These are phyloP conservation scores for Schwanniomyces etchellsii DNA, from an alignment of 1,139 yeast species.

Conservation along the genomic window DNA sequence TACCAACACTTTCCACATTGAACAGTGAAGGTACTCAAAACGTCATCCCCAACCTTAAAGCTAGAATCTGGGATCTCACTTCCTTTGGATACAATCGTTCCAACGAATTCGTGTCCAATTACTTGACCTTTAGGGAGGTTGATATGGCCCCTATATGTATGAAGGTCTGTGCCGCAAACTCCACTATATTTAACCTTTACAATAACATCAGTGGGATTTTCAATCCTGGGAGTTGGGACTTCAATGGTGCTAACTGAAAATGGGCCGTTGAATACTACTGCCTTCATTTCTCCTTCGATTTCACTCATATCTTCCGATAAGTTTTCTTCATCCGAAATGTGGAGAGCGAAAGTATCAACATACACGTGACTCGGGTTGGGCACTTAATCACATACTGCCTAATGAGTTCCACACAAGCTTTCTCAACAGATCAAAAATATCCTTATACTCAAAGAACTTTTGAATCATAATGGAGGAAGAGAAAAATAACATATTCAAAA, in stretches of 20 bases:
- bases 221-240: slow-evolving; percentile 40
- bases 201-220: slow-evolving; percentile 41
- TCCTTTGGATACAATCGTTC: slow-evolving; percentile 37
- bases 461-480: not conserved
- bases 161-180: slow-evolving; percentile 59
- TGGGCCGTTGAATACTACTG: slow-evolving; percentile 52
- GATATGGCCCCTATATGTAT: slow-evolving; percentile 54
- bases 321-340: too few species aligned
- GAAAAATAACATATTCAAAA: not conserved
- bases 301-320: too few species aligned
- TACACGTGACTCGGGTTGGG: too few species aligned
- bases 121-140: slow-evolving; percentile 35
- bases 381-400: too few species aligned
- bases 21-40: slow-evolving; percentile 46
- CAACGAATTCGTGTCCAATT: slow-evolving; percentile 49
- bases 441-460: too few species aligned
- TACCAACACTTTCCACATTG: slow-evolving; percentile 56
- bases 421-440: too few species aligned
- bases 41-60: slow-evolving; percentile 39
- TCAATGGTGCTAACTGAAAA: slow-evolving; percentile 35
- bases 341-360: too few species aligned
- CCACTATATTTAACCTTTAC: slow-evolving; percentile 51
- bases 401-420: too few species aligned
- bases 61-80: slow-evolving; percentile 19
- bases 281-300: slow-evolving; percentile 36